These are phyloP conservation scores for Kazachstania taianensis DNA, from an alignment of 805 yeast species.

Conservation along the genomic window DNA sequence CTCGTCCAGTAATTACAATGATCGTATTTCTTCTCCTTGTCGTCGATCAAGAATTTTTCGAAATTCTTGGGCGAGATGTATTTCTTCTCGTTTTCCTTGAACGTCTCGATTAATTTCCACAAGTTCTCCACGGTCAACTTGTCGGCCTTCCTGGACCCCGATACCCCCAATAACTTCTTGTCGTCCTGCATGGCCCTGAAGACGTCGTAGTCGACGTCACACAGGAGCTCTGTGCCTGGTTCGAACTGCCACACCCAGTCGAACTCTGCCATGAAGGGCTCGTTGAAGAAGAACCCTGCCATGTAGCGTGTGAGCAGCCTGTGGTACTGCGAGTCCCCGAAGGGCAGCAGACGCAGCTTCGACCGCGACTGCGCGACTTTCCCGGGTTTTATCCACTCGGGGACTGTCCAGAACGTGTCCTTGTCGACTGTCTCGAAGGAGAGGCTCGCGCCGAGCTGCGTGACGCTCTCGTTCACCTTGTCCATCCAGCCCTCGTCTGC, in stretches of 20 bases:
- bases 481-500: slow-evolving; percentile 13
- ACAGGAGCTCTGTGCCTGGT: slow-evolving; percentile 62
- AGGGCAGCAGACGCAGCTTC: slow-evolving; percentile 48
- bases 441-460: slow-evolving; percentile 32
- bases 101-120: slow-evolving; percentile 44
- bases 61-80: slow-evolving; percentile 47
- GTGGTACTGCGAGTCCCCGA: slow-evolving; percentile 64
- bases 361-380: slow-evolving; percentile 53
- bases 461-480: slow-evolving; percentile 37
- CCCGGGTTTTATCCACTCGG: slow-evolving; percentile 63
- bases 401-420: slow-evolving; percentile 51
- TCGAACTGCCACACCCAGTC: slow-evolving; percentile 88
- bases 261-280: slow-evolving; percentile 49
- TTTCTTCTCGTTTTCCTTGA: slow-evolving; percentile 47
- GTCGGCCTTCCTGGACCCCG: slow-evolving; percentile 58
- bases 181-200: slow-evolving; percentile 69
- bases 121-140: slow-evolving; percentile 64
- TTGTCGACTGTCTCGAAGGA: slow-evolving; percentile 1
- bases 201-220: slow-evolving; percentile 66
- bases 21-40: slow-evolving; percentile 49
- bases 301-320: slow-evolving; percentile 81
- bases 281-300: slow-evolving; percentile 67
- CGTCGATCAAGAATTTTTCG: slow-evolving; percentile 58
- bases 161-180: slow-evolving; percentile 57
- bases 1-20: slow-evolving; percentile 78